Evolutionary conservation across 768 basidiomycete species (phyloP).

Genomic region (Hemileccinum rubropunctum): DNA sequence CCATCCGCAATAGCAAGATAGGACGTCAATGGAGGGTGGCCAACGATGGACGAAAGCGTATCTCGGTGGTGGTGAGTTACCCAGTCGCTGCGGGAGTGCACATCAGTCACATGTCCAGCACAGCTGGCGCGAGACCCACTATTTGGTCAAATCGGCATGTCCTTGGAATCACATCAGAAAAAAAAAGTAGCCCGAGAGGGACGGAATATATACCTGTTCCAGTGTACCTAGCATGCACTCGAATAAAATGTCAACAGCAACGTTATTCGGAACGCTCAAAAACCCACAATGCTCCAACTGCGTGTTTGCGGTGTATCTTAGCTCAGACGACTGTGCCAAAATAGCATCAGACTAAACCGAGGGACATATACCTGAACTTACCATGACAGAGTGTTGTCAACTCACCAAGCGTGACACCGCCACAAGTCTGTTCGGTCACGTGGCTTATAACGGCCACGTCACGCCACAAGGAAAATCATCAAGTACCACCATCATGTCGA

Average conservation of each 20-base stretch:
- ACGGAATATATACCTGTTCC: constrained; percentile 71
- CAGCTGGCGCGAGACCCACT: constrained; percentile 52
- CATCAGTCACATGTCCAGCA: constrained; percentile 5
- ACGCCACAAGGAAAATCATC: neutral
- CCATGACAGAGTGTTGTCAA: constrained; percentile 19
- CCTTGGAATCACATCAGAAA: constrained; percentile 44
- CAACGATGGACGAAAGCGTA: constrained; percentile 88
- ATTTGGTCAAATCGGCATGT: constrained; percentile 95
- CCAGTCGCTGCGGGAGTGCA: constrained; percentile 73
- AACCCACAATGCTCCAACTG: constrained; percentile 90
- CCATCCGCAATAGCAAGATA: constrained; percentile 94
- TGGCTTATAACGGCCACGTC: constrained; percentile 1
- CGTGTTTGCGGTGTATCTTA: constrained; percentile 94
- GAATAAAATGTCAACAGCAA: constrained; percentile 11
- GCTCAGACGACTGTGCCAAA: constrained; percentile 71
- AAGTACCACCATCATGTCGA: constrained; percentile 32
- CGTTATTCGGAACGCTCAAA: neutral
- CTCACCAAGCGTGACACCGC: neutral
- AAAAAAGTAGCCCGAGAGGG: neutral
- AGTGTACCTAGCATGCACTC: constrained; percentile 94
- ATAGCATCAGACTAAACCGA: neutral
- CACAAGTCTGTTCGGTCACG: constrained; percentile 13
- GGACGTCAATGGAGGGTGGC: constrained; percentile 81
- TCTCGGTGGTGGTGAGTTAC: constrained; percentile 96
- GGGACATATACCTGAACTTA: neutral